phyloP scores from a whole-genome alignment of 139 green algal species.

The Parachlorella kessleri region DNA sequence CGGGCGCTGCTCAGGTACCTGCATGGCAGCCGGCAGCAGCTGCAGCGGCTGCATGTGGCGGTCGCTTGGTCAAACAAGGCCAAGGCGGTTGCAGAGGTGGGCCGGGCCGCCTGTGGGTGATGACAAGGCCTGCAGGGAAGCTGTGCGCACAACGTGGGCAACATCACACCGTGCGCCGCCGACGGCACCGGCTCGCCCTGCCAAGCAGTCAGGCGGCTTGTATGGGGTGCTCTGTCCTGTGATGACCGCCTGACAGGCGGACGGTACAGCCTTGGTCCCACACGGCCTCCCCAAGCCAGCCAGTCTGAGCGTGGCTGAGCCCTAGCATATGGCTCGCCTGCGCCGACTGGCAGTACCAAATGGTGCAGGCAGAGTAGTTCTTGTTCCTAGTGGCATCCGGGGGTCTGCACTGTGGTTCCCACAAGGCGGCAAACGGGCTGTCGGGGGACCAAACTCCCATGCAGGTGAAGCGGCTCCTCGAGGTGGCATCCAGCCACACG shows the following conservation, averaged over 20 bases:
- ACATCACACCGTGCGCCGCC: not conserved
- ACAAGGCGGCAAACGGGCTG: constrained; percentile 18
- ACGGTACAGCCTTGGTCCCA: no score
- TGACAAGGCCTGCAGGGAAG: constrained; percentile 26
- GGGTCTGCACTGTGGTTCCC: constrained; percentile 19
- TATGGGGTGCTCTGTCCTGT: not conserved
- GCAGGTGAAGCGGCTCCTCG: constrained; percentile 37
- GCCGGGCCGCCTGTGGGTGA: no score
- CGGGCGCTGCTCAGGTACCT: constrained; percentile 47
- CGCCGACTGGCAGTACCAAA: no score
- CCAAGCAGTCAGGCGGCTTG: not conserved
- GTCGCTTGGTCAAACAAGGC: constrained; percentile 57
- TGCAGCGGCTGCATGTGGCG: constrained; percentile 59
- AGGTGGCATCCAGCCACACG: constrained; percentile 37
- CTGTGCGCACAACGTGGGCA: no score
- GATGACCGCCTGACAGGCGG: not conserved
- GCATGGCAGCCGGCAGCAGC: constrained; percentile 42
- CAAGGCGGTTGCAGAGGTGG: constrained; percentile 2
- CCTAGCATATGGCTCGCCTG: no score
- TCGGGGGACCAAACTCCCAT: no score
- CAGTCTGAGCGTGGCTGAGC: no score
- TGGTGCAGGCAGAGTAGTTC: no score
- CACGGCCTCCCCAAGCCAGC: no score
- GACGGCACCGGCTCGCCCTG: not conserved
- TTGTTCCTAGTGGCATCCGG: no score